Evolutionary conservation across 805 yeast species (phyloP).

Genomic region (Candida chilensis): DNA sequence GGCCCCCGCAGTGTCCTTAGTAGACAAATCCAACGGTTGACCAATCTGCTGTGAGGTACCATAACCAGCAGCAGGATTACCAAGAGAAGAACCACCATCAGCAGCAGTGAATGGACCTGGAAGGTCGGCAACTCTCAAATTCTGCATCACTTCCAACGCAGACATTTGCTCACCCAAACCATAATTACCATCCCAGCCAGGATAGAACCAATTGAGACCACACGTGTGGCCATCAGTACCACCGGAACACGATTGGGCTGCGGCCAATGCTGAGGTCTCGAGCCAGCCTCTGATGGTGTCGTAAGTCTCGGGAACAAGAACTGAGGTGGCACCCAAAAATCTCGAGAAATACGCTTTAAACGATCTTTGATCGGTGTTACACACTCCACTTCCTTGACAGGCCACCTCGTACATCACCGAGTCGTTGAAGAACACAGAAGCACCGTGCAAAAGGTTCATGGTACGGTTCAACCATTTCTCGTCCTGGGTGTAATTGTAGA

Average conservation of each 20-base stretch:
- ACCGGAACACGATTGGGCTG: constrained; percentile 74
- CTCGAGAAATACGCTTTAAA: constrained; percentile 81
- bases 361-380: constrained; percentile 87
- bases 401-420: constrained; percentile 72
- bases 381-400: constrained; percentile 55
- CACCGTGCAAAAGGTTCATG: constrained; percentile 42
- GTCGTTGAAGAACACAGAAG: constrained; percentile 45
- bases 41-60: constrained; percentile 23
- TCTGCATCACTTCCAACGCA: constrained; percentile 56
- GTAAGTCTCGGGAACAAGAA: constrained; percentile 53
- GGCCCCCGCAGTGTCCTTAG: constrained; percentile 59
- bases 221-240: constrained; percentile 85
- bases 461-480: constrained; percentile 61
- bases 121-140: constrained; percentile 18
- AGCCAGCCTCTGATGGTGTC: constrained; percentile 36
- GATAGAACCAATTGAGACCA: constrained; percentile 60
- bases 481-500: constrained; percentile 66
- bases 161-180: constrained; percentile 84
- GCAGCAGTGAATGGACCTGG: constrained; percentile 54
- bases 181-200: constrained; percentile 55
- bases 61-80: constrained; percentile 64
- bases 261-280: constrained; percentile 39
- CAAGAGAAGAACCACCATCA: constrained; percentile 64
- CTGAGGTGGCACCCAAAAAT: constrained; percentile 65
- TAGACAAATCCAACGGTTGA: constrained; percentile 28